phyloP scores from a whole-genome alignment of 2,329 filamentous ascomycete genomes.

The Fusarium subglutinans region DNA sequence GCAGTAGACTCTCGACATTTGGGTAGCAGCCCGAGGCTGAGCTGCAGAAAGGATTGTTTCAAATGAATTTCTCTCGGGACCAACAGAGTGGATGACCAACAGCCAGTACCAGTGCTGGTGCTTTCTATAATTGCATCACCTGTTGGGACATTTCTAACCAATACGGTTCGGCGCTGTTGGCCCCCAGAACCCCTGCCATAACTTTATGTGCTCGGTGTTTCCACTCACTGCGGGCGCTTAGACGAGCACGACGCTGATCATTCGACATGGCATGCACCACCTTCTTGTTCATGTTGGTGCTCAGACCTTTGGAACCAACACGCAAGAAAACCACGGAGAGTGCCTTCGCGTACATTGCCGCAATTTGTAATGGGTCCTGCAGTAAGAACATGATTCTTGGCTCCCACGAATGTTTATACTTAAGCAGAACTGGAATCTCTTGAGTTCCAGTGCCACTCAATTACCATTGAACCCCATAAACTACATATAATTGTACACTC shows the following conservation, averaged over 20 bases:
- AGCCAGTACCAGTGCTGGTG: not conserved
- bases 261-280: not conserved
- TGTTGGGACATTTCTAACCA: not conserved
- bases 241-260: not conserved
- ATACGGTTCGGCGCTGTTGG: not conserved
- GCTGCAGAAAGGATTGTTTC: not conserved
- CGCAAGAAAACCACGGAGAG: not conserved
- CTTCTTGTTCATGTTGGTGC: not conserved
- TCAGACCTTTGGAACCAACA: not conserved
- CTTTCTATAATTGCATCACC: not conserved
- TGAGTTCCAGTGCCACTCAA: rapidly evolving
- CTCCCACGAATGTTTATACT: rapidly evolving
- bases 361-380: not conserved
- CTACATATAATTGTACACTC: not conserved
- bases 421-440: not conserved
- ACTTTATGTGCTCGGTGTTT: not conserved
- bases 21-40: not conserved
- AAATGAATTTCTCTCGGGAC: not conserved
- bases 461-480: rapidly evolving
- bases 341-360: not conserved
- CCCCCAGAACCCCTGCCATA: not conserved
- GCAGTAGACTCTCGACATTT: not conserved
- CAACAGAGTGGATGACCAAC: not conserved
- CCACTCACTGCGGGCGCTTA: not conserved
- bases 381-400: rapidly evolving